Evolutionary conservation across 352 stramenopile species (phyloP), one percentile per base, ranked within the genome.

Genomic region (Phytophthora aleatoria): DNA sequence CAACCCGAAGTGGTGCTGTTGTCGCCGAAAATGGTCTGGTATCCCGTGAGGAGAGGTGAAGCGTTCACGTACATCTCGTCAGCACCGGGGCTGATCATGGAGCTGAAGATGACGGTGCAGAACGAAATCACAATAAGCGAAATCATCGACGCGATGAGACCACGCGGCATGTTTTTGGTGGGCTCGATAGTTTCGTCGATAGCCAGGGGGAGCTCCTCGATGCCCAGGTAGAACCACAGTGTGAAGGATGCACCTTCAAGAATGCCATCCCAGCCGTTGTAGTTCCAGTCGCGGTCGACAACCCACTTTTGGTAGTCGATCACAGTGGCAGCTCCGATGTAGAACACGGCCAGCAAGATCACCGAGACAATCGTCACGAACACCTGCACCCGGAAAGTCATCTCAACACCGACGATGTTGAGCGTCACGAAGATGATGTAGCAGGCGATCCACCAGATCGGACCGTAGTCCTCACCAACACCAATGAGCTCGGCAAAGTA

Each of bases 161-260:
- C 79, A 12, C 53, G 65, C 11, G 79, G 79, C 79, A 89, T 87
- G 71, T 85, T 89, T 61, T 83, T 81, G 13, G 64, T 72, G 3
- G 79, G 77, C 24, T 89, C 75, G 24, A 89, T 81, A 9, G 79
- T 89, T 44, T 89, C 79, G 47, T 89, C 79, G 24, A 89, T 76
- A 2, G 79, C 79, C 3, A 89, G 74, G 2, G 79, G 79, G 2
- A 89, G 71, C 62, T 89, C 79, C 43, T 89, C 79, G 55, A 89
- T 89, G 16, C 79, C 79, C 1, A 89, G 57, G 59, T 85, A 89
- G 53, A 89, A 89, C 79, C 79, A 89, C 47, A 89, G 65, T 28
- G 79, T 69, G 64, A 89, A 89, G 26, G 77, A 87, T 26, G 83
- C 67, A 3, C 79, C 79, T 24, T 84, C 73, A 12, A 89, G 54